Conservation (phyloP, 2,329 filamentous ascomycete species). For the Colletotrichum truncatum region DNA sequence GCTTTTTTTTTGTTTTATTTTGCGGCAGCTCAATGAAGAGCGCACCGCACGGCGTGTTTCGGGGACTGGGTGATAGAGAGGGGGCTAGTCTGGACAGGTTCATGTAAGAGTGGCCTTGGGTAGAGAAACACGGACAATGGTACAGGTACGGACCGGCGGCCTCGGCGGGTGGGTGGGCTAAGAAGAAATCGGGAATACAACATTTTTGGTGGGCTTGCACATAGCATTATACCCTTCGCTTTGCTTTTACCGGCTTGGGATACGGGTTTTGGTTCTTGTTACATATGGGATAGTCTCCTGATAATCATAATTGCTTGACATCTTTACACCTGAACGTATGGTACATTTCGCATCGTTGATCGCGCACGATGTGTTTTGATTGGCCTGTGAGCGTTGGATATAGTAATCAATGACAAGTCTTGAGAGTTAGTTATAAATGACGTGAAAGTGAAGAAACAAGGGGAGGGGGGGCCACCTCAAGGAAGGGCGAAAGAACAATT, state of each 20-base stretch:
- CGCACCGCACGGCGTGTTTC: slow-evolving; percentile 1
- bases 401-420: too few species aligned
- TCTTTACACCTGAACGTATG: slow-evolving; percentile 18
- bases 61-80: neutral
- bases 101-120: neutral
- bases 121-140: neutral
- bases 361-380: too few species aligned
- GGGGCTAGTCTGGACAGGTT: neutral
- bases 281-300: slow-evolving; percentile 32
- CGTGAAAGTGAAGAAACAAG: too few species aligned
- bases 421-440: too few species aligned
- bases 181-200: slow-evolving; percentile 9
- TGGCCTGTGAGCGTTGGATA: too few species aligned
- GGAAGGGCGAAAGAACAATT: too few species aligned
- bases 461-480: too few species aligned
- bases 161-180: neutral
- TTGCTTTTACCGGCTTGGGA: slow-evolving; percentile 21
- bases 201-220: slow-evolving; percentile 29
- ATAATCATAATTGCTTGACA: slow-evolving; percentile 29
- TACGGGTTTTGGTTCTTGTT: slow-evolving; percentile 20
- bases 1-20: neutral
- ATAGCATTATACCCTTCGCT: slow-evolving; percentile 33
- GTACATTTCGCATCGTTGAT: too few species aligned
- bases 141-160: neutral
- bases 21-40: neutral